Evolutionary conservation across 2,329 filamentous ascomycete genomes (phyloP), one percentile per base, ranked within the genome.

Genomic region (Trichoderma koningiopsis): DNA sequence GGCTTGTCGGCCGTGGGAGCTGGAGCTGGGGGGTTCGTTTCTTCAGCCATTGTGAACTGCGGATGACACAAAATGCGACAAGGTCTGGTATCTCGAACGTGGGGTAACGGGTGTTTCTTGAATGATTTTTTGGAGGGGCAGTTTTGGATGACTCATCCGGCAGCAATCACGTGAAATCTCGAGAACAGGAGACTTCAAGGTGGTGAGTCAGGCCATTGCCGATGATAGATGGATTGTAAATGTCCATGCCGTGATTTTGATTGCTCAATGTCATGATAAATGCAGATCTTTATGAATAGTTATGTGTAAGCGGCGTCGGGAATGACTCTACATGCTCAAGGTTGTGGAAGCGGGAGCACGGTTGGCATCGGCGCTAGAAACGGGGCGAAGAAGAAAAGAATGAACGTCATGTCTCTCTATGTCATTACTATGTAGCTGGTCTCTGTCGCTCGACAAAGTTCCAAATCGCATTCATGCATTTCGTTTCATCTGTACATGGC

Each of bases 11-110:
- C 58, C 4, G 60, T 29, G 6, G 59, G 66, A 55, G 16, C 53
- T 13, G 59, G 66, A 55, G 16, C 40, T 13, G 61, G 61, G 43
- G 66, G 52, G 33, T 62, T 68, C 37, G 68, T 35, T 27, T 69
- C 53, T 55, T 69, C 68, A 40, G 68, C 53, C 68, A 69, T 69
- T 43, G 37, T 53, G 61, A 33, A n/a, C 29, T 65, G 29, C 31
- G 64, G 29, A 31, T 59, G n/a, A 22, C 40, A 35, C 40, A n/a
- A n/a, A 33, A 33, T 52, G 29, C 16, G 63, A 58, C 27, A 49
- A 49, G 37, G 53, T 56, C 37, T 67, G 63, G 53, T 56, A 52
- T 67, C 40, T 16, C 55, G 63, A 67, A 33, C 31, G 64, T 67
- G 64, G 64, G 64, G 64, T 59, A 35, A 49, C 24, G 47, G 22